Evolutionary conservation across 2,329 filamentous ascomycete species (phyloP), one percentile per base, ranked within the genome.

Genomic region (Fusarium abutilonis): DNA sequence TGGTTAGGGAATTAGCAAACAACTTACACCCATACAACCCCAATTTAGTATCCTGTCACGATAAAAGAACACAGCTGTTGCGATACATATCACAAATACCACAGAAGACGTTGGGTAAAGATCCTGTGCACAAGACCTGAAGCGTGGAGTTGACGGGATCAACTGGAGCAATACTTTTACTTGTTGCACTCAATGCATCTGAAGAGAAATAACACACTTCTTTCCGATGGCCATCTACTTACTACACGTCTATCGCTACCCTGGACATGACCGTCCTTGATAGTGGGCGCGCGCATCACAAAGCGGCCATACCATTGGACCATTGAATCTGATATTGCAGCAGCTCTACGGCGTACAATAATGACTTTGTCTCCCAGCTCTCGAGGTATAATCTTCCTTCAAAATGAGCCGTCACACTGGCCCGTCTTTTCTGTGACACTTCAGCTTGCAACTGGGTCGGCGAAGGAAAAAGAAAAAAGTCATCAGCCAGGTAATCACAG

Each of bases 381-480:
- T 26, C 8, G 23, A 26, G 23, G 23, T 26, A 26, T 26, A 8
- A 6, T 26, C 5, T 26, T 5, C 8, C 23, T 4, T 26, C 7
- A 9, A n/a, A n/a, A 9, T 26, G 19, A 6, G 21, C 28, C 11
- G 23, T 51, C 43, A 31, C 45, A 7, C 6, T 34, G 31, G 13
- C 31, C 31, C 11, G 31, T 34, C 48, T 52, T 28, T 23, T 40
- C 19, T 35, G 44, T 38, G 21, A 55, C 57, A 39, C 40, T 49
- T 26, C 36, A 59, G 32, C 15, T 34, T 29, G 32, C 39, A 40
- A 26, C 26, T 29, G 23, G 46, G 44, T 57, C 53, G 63, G 62
- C 53, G 36, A 66, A 49, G 26, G 39, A 60, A 66, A 63, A 65
- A 65, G 53, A 44, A 66, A 65, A 44, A 36, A 53, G 23, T 26